Conservation (phyloP, 352 stramenopile genomes). For the Lagenidium giganteum region DNA sequence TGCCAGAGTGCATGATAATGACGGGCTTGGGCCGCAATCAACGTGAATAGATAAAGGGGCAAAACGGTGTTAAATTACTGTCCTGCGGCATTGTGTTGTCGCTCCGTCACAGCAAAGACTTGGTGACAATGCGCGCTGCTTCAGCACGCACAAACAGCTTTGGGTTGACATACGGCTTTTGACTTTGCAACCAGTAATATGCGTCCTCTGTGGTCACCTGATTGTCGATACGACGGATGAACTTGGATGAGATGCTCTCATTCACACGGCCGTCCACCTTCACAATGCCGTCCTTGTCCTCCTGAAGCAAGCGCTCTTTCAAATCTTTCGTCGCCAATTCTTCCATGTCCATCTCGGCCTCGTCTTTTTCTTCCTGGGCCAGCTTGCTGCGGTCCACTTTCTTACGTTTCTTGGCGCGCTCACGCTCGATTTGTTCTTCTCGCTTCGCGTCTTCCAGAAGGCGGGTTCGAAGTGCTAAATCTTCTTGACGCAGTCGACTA, state of each 20-base stretch:
- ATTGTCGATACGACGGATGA: conserved; percentile 45
- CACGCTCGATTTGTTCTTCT: conserved; percentile 70
- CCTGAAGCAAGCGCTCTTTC: conserved; percentile 70
- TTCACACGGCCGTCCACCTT: conserved; percentile 79
- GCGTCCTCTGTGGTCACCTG: conserved; percentile 83
- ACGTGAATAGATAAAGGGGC: no score
- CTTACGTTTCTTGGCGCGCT: conserved; percentile 82
- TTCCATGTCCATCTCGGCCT: conserved; percentile 84
- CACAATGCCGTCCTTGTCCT: conserved; percentile 68
- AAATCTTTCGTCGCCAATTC: conserved; percentile 79
- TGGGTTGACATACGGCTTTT: conserved; percentile 77
- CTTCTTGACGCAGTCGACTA: conserved; percentile 49
- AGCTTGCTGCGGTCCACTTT: conserved; percentile 80
- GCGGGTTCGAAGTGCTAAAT: conserved; percentile 45
- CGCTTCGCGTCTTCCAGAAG: conserved; percentile 76
- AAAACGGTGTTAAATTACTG: conserved; percentile 4
- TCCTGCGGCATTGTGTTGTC: not conserved
- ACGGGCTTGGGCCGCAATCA: no score
- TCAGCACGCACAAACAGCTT: conserved; percentile 84
- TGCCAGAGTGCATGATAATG: no score
- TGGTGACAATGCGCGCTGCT: conserved; percentile 77
- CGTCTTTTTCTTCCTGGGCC: conserved; percentile 75
- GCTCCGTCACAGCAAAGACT: conserved; percentile 46
- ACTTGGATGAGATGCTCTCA: conserved; percentile 62
- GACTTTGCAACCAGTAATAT: conserved; percentile 74